Conservation (phyloP, 768 basidiomycete species). For the Mycena amicta region DNA sequence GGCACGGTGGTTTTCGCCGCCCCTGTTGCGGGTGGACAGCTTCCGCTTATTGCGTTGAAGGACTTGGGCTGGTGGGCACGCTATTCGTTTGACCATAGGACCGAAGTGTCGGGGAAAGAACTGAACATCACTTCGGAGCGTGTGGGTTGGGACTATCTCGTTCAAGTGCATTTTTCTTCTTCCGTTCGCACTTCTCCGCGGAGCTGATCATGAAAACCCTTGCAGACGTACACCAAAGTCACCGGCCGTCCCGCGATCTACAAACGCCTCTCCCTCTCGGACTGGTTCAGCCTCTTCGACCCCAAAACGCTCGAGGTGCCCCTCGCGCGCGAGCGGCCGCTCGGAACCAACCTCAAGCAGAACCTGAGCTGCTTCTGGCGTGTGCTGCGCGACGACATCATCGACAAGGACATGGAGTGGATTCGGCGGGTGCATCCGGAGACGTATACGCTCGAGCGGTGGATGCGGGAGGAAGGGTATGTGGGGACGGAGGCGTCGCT, state of each 20-base stretch:
- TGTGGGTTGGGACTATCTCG: constrained; percentile 25
- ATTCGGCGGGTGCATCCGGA: constrained; percentile 41
- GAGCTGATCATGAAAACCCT: no score
- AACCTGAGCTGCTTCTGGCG: constrained; percentile 49
- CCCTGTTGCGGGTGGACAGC: constrained; percentile 24
- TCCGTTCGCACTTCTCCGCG: no score
- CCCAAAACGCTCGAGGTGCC: constrained; percentile 33
- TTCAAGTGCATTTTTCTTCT: no score
- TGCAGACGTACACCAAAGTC: constrained; percentile 40
- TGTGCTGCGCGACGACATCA: constrained; percentile 44
- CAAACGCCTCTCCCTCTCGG: constrained; percentile 33
- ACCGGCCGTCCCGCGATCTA: constrained; percentile 39
- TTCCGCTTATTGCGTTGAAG: constrained; percentile 27
- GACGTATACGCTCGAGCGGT: constrained; percentile 11
- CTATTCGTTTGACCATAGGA: constrained; percentile 30
- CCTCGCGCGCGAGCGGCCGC: constrained; percentile 29
- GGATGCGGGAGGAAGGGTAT: constrained; percentile 19
- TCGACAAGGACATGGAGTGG: constrained; percentile 49
- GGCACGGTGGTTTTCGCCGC: constrained; percentile 29
- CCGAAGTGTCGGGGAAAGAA: constrained; percentile 25
- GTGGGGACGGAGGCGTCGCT: constrained; percentile 1
- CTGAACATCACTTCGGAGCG: constrained; percentile 29
- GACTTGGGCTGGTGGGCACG: constrained; percentile 30
- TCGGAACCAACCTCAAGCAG: constrained; percentile 35
- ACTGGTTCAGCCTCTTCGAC: constrained; percentile 37